Evolutionary conservation across 179 eudicot species (phyloP).

Genomic region (Spinacia oleracea): DNA sequence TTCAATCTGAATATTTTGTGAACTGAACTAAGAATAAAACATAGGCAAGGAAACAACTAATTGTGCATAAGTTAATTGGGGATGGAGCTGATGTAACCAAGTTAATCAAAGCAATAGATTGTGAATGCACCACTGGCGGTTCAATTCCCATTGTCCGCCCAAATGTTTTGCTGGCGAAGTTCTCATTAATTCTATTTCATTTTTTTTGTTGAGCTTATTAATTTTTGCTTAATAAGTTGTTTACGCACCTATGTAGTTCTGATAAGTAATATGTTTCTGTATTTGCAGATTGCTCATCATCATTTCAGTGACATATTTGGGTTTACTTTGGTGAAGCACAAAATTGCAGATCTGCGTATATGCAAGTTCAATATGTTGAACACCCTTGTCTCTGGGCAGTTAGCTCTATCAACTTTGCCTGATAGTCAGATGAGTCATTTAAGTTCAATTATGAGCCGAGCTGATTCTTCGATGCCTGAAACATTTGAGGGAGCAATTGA

Average conservation of each 20-base stretch:
- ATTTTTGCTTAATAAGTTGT: neutral
- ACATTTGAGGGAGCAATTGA: slow-evolving; percentile 22
- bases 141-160: neutral
- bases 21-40: too few relatives aligned
- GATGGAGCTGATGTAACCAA: neutral
- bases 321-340: neutral
- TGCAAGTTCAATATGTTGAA: slow-evolving; percentile 20
- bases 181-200: neutral
- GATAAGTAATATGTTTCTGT: neutral
- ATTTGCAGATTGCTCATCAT: slow-evolving; percentile 2
- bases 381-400: slow-evolving; percentile 28
- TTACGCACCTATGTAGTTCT: neutral
- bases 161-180: neutral
- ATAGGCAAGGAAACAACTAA: neutral
- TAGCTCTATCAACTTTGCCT: slow-evolving; percentile 28
- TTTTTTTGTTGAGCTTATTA: neutral
- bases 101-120: neutral
- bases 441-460: slow-evolving; percentile 27
- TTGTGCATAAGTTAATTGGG: neutral
- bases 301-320: neutral
- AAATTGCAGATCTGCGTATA: slow-evolving; percentile 1
- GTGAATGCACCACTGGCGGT: neutral
- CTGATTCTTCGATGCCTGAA: slow-evolving; percentile 28
- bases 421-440: slow-evolving; percentile 31
- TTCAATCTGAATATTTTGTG: too few relatives aligned